Evolutionary conservation across 768 basidiomycete species (phyloP).

Genomic region (Dioszegia hungarica): DNA sequence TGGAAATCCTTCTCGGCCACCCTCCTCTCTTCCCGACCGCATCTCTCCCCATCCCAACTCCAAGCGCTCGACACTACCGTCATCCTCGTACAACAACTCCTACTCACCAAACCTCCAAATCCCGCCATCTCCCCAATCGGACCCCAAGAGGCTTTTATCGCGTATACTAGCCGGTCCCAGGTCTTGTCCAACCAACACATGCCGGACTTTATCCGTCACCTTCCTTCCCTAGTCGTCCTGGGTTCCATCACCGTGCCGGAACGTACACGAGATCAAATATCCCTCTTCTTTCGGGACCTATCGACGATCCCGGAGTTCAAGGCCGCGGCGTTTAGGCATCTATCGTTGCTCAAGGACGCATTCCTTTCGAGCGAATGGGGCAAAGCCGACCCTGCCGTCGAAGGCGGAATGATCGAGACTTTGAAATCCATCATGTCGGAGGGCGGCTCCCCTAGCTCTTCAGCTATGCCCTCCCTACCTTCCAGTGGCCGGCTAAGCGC

Average conservation of each 20-base stretch:
- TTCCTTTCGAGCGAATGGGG: slow-evolving; percentile 40
- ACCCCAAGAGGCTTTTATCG: slow-evolving; percentile 22
- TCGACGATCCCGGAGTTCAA: slow-evolving; percentile 39
- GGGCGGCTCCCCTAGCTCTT: background rate
- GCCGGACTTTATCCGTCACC: slow-evolving; percentile 30
- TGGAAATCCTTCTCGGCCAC: slow-evolving; percentile 26
- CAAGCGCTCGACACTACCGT: slow-evolving; percentile 16
- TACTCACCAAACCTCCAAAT: slow-evolving; percentile 22
- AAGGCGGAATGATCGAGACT: slow-evolving; percentile 41
- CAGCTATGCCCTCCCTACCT: background rate
- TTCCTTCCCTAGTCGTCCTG: slow-evolving; percentile 35
- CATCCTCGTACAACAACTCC: slow-evolving; percentile 24
- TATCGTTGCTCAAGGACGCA: slow-evolving; percentile 40
- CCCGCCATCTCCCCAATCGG: slow-evolving; percentile 17
- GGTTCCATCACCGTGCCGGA: slow-evolving; percentile 7
- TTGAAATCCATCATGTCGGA: slow-evolving; percentile 44
- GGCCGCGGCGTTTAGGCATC: slow-evolving; percentile 39
- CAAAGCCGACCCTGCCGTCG: slow-evolving; percentile 22
- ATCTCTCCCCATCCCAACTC: slow-evolving; percentile 16
- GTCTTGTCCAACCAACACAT: slow-evolving; percentile 23
- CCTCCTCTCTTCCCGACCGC: slow-evolving; percentile 5
- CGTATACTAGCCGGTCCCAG: slow-evolving; percentile 22
- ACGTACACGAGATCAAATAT: slow-evolving; percentile 9
- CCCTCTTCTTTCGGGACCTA: slow-evolving; percentile 15
- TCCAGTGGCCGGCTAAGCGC: slow-evolving; percentile 27